phyloP scores from a whole-genome alignment of 805 yeast species.

The Starmerella roubikii region DNA sequence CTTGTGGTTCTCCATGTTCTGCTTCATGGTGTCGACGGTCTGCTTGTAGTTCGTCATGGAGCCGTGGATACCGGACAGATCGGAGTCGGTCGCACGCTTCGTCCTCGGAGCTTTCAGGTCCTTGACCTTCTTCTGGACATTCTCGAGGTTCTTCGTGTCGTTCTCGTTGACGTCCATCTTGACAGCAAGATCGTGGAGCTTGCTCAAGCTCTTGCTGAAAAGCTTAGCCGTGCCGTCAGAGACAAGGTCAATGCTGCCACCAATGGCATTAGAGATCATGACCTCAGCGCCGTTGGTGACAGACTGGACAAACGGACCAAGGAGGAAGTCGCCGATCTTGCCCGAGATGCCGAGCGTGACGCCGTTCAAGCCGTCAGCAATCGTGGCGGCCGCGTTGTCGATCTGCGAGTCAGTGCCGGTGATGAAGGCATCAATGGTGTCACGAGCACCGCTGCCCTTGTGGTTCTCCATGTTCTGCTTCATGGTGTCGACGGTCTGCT shows the following conservation, averaged over 20 bases:
- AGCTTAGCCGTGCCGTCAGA: constrained; percentile 21
- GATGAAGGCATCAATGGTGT: constrained; percentile 18
- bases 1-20: constrained; percentile 16
- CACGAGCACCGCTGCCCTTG: constrained; percentile 20
- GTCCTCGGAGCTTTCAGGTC: constrained; percentile 5
- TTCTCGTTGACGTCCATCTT: constrained; percentile 9
- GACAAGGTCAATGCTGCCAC: constrained; percentile 21
- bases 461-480: constrained; percentile 10
- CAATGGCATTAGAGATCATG: constrained; percentile 21
- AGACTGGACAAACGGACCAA: constrained; percentile 23
- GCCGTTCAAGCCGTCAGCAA: constrained; percentile 10
- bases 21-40: constrained; percentile 17
- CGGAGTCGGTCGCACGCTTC: constrained; percentile 14
- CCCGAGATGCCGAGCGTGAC: constrained; percentile 22
- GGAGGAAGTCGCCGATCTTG: constrained; percentile 19
- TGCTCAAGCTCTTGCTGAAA: constrained; percentile 15
- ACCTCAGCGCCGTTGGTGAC: too few relatives aligned
- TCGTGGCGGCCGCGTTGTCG: constrained; percentile 23
- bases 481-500: constrained; percentile 18
- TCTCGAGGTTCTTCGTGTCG: constrained; percentile 7
- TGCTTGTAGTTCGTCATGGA: constrained; percentile 18
- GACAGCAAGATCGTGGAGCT: constrained; percentile 18
- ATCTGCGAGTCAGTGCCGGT: constrained; percentile 27
- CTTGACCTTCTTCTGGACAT: constrained; percentile 16
- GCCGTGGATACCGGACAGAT: constrained; percentile 16